A percentile compares a stretch with the other conserved stretches of the same genome.
Conservation (phyloP, 352 stramenopile genomes). For the Phytophthora uliginosa region DNA sequence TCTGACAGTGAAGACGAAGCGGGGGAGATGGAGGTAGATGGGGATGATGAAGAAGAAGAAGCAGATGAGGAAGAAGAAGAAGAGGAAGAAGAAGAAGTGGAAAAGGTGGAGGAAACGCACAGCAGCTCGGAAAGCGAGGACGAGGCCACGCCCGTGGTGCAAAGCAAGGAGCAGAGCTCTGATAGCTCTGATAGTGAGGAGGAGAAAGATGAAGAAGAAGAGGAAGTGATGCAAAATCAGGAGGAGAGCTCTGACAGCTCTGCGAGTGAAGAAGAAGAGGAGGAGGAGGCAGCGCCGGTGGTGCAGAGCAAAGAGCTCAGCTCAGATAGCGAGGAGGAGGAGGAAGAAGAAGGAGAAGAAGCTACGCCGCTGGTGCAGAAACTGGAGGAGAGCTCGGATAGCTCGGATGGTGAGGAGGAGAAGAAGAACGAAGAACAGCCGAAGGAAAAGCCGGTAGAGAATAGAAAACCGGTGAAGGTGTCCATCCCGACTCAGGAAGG, state of each 20-base stretch:
- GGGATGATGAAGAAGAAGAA: neutral
- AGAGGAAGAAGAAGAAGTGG: neutral
- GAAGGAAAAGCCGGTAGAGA: neutral
- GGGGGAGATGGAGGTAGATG: constrained; percentile 4
- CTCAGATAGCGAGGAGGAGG: neutral
- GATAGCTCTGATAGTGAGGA: neutral
- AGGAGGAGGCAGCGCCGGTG: neutral
- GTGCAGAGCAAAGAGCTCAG: neutral
- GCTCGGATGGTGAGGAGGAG: constrained; percentile 13
- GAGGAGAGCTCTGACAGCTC: neutral
- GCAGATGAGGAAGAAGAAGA: neutral
- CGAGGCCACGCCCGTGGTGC: neutral
- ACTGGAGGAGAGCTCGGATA: neutral
- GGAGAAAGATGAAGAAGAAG: neutral
- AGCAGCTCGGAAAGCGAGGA: constrained; percentile 1
- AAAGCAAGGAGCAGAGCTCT: neutral
- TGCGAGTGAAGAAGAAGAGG: neutral
- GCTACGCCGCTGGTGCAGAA: neutral
- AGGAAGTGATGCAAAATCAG: neutral
- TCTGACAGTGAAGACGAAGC: constrained; percentile 5
- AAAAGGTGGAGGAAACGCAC: neutral
- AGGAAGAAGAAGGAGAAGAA: neutral
- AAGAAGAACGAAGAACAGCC: neutral
- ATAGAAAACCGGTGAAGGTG: constrained; percentile 7
- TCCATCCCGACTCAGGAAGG: neutral